phyloP scores from a whole-genome alignment of 1,139 yeast species.

The Diutina scorzettiae region DNA sequence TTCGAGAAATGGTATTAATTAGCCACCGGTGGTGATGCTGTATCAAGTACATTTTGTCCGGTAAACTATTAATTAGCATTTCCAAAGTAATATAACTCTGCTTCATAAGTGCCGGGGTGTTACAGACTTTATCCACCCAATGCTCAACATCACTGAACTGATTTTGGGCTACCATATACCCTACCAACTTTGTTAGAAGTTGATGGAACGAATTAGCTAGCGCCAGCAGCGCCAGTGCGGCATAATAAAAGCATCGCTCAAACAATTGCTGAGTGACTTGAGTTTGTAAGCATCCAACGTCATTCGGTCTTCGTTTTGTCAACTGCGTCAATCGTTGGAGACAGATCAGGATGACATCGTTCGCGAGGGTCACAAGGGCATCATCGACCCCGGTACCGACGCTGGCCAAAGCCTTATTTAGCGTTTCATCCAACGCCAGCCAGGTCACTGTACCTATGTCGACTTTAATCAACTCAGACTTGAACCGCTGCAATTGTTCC shows the following conservation, averaged over 20 bases:
- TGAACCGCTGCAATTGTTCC: neutral
- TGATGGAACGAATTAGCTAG: neutral
- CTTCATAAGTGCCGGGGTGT: neutral
- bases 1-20: neutral
- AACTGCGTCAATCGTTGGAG: constrained; percentile 3
- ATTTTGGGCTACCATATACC: neutral
- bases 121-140: neutral
- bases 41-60: neutral
- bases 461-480: neutral
- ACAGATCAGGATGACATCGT: neutral
- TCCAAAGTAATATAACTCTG: neutral
- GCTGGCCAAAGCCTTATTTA: neutral
- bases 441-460: neutral
- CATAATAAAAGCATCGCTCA: neutral
- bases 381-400: neutral
- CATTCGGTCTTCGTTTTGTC: neutral
- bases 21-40: neutral
- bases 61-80: neutral
- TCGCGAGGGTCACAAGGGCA: neutral
- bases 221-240: neutral
- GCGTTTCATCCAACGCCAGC: neutral
- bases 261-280: neutral
- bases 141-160: neutral
- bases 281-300: neutral
- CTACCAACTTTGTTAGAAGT: neutral